These are phyloP conservation scores for Hirschfeldia incana DNA, from an alignment of 345 rosid genomes.

Conservation along the genomic window DNA sequence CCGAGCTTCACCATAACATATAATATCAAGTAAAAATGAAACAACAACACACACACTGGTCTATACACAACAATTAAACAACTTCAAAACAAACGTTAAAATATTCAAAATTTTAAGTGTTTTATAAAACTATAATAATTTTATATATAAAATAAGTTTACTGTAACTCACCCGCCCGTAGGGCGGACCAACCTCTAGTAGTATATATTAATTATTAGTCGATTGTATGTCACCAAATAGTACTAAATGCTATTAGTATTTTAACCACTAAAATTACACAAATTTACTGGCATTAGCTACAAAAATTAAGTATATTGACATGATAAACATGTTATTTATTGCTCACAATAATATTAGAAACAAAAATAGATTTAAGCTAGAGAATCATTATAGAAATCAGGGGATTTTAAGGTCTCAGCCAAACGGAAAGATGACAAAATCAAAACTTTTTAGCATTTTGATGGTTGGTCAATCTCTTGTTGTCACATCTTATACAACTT, in stretches of 20 bases:
- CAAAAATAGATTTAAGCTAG: background rate
- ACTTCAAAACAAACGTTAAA: too few relatives aligned
- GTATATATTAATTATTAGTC: background rate
- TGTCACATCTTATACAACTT: constrained; percentile 15
- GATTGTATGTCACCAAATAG: background rate
- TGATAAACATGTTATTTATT: background rate
- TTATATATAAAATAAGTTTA: too few relatives aligned
- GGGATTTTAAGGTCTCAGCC: background rate
- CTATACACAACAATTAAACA: too few relatives aligned
- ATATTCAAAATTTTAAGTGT: too few relatives aligned
- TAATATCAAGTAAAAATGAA: too few relatives aligned
- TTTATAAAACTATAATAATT: too few relatives aligned
- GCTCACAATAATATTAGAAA: background rate
- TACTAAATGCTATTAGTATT: background rate
- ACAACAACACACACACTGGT: too few relatives aligned
- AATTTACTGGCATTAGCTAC: background rate
- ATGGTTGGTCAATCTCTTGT: constrained; percentile 20
- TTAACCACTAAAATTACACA: background rate
- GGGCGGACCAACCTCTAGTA: too few relatives aligned
- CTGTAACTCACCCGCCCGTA: too few relatives aligned
- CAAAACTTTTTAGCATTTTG: constrained; percentile 18
- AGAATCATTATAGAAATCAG: background rate
- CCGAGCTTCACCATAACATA: too few relatives aligned
- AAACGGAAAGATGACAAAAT: constrained; percentile 7
- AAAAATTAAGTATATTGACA: background rate